Conservation (phyloP, 2,329 filamentous ascomycete species). For the Penicillium brasilianum region DNA sequence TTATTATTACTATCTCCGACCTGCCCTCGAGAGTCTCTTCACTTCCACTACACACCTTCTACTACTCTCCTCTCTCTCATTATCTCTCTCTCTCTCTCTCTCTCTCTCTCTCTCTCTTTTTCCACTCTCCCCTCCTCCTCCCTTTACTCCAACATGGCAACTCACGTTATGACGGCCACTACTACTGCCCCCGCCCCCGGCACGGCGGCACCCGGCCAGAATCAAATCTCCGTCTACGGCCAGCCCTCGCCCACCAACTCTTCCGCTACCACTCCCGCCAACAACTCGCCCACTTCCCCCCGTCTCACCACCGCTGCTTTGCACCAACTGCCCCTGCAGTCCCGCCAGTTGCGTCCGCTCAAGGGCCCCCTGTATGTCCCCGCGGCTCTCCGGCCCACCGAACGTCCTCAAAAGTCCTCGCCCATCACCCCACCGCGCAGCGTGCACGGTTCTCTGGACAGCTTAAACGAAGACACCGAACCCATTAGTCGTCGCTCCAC, state of each 20-base stretch:
- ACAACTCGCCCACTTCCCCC: slow-evolving; percentile 61
- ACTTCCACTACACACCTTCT: not conserved
- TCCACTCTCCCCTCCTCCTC: not conserved
- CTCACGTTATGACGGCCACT: slow-evolving; percentile 35
- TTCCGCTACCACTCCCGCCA: slow-evolving; percentile 55
- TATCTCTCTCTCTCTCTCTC: slow-evolving; percentile 3
- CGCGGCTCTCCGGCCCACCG: slow-evolving; percentile 65
- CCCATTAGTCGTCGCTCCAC: slow-evolving; percentile 46
- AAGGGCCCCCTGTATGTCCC: slow-evolving; percentile 68
- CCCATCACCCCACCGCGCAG: slow-evolving; percentile 58
- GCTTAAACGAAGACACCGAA: slow-evolving; percentile 45
- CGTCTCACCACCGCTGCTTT: slow-evolving; percentile 46
- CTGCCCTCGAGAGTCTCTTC: not conserved
- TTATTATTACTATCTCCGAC: slow-evolving; percentile 2
- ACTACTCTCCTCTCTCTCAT: not conserved
- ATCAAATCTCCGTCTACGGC: slow-evolving; percentile 44
- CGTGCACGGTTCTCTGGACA: slow-evolving; percentile 61
- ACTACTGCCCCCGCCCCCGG: slow-evolving; percentile 3
- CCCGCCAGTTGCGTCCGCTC: slow-evolving; percentile 62
- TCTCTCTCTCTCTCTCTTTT: not conserved
- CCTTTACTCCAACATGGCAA: slow-evolving; percentile 33
- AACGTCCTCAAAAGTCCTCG: slow-evolving; percentile 54
- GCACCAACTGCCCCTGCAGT: slow-evolving; percentile 50
- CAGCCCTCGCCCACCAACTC: slow-evolving; percentile 58
- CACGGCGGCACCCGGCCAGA: slow-evolving; percentile 3